Percentiles rank a stretch among this genome's conserved stretches.
phyloP scores from a whole-genome alignment of 1,139 yeast genomes.

The Yamadazyma dendronema region DNA sequence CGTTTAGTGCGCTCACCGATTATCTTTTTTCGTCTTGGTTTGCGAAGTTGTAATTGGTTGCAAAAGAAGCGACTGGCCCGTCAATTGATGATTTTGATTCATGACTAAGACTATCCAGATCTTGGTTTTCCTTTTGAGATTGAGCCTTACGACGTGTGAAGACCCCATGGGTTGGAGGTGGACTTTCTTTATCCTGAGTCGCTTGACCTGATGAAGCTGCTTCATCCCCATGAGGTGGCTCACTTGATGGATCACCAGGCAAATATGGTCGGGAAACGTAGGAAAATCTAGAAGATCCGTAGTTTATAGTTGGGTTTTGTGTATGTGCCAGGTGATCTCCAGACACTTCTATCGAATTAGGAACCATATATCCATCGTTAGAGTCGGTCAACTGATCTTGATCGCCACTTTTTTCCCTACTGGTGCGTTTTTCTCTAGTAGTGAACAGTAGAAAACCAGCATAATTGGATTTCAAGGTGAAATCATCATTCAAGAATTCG shows the following conservation, averaged over 20 bases:
- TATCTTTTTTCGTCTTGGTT: neutral
- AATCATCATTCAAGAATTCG: conserved; percentile 29
- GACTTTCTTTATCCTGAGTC: neutral
- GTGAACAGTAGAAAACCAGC: conserved; percentile 35
- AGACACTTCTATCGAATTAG: neutral
- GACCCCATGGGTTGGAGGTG: conserved; percentile 1
- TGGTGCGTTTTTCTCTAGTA: conserved; percentile 11
- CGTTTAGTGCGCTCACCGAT: neutral
- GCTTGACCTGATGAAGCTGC: neutral
- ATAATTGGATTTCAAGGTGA: conserved; percentile 28
- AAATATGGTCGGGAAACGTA: no score
- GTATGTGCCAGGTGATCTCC: neutral
- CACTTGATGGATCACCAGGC: neutral
- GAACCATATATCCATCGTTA: neutral
- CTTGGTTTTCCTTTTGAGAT: no score
- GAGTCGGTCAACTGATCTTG: neutral
- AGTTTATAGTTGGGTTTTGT: no score
- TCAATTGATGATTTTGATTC: conserved; percentile 3
- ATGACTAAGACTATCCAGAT: no score
- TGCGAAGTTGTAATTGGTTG: conserved; percentile 4
- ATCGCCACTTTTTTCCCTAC: neutral
- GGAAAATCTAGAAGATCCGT: no score
- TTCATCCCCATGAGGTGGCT: no score
- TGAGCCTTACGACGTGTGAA: no score
- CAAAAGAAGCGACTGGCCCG: conserved; percentile 8